Evolutionary conservation across 129 eudicot species (phyloP).

Genomic region (Lonicera japonica): DNA sequence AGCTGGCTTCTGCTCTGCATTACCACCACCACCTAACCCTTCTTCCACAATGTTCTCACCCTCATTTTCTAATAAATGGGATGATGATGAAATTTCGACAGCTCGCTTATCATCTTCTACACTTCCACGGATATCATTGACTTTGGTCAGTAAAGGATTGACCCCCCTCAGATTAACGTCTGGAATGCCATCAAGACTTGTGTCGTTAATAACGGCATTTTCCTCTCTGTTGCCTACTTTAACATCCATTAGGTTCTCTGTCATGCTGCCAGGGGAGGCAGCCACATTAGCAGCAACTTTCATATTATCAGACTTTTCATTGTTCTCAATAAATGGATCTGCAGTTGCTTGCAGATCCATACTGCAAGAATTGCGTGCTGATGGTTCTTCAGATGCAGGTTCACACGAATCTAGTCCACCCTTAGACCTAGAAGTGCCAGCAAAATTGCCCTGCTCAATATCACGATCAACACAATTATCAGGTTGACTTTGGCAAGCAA

Average conservation of each 20-base stretch:
- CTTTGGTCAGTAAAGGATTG: not conserved
- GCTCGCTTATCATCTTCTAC: slow-evolving; percentile 8
- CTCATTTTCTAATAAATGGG: not conserved
- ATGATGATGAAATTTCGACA: slow-evolving; percentile 9
- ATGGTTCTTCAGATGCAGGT: not conserved
- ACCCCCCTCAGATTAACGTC: not conserved
- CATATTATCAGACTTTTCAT: not conserved
- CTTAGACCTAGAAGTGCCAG: slow-evolving; percentile 1
- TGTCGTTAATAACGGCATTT: not conserved
- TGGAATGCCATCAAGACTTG: not conserved
- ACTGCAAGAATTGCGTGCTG: not conserved
- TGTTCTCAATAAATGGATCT: slow-evolving; percentile 4
- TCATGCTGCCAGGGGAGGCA: not conserved
- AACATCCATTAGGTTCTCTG: slow-evolving; percentile 10
- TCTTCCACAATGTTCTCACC: not conserved
- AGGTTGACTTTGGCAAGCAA: slow-evolving; percentile 21
- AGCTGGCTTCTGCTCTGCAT: not conserved
- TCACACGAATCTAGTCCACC: slow-evolving; percentile 3
- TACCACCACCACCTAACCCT: not conserved
- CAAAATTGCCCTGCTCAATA: not conserved
- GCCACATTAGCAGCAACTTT: slow-evolving; percentile 9
- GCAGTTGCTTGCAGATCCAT: slow-evolving; percentile 1
- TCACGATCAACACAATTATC: slow-evolving; percentile 22
- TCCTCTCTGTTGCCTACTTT: not conserved
- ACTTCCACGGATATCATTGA: not conserved